A percentile compares a stretch with the other conserved stretches of the same genome.
These are phyloP conservation scores for Xylaria polymorpha DNA, from an alignment of 2,329 filamentous ascomycete species.

Conservation along the genomic window DNA sequence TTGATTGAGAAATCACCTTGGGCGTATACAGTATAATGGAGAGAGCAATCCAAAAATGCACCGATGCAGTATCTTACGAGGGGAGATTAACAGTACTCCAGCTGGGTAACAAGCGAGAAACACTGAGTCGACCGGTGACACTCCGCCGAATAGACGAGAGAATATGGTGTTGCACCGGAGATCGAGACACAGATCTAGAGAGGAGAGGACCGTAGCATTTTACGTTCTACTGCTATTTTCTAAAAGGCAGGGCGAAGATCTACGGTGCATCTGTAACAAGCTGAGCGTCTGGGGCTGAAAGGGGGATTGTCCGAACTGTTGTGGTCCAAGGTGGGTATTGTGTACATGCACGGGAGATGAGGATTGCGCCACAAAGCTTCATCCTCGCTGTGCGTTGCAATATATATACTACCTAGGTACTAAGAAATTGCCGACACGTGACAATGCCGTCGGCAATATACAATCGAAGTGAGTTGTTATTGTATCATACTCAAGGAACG, in stretches of 20 bases:
- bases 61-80: background rate
- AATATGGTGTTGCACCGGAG: slow-evolving; percentile 13
- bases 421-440: background rate
- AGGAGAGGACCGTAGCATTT: background rate
- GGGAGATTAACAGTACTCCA: slow-evolving; percentile 1
- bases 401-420: too few species aligned
- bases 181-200: slow-evolving; percentile 24
- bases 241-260: slow-evolving; percentile 20
- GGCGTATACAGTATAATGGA: background rate
- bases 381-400: slow-evolving; percentile 2
- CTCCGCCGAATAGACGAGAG: slow-evolving; percentile 1
- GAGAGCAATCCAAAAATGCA: background rate
- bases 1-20: too few species aligned
- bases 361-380: slow-evolving; percentile 22
- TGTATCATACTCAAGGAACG: background rate
- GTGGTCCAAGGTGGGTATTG: background rate
- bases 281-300: slow-evolving; percentile 19
- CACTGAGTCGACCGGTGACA: background rate
- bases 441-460: slow-evolving; percentile 7
- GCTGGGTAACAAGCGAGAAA: slow-evolving; percentile 1
- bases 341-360: background rate
- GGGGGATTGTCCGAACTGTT: background rate
- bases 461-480: background rate
- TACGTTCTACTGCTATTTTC: background rate
- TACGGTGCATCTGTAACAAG: slow-evolving; percentile 29